Percentiles rank a stretch among this genome's conserved stretches.
Evolutionary conservation across 2,329 filamentous ascomycete species (phyloP).

Genomic region (Huntiella bhutanensis): DNA sequence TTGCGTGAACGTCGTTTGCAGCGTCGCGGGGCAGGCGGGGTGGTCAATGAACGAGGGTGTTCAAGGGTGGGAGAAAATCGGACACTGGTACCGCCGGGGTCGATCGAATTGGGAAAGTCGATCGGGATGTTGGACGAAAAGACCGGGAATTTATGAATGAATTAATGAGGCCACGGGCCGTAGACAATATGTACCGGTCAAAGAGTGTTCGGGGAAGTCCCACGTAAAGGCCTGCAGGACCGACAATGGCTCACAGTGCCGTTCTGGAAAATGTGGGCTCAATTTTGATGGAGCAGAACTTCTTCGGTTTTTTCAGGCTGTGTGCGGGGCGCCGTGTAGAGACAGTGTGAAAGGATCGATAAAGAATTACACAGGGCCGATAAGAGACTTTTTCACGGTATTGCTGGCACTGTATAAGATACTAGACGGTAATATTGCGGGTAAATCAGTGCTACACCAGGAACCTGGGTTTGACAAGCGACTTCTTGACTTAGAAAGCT

Average conservation of each 20-base stretch:
- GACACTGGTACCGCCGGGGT: too few species aligned
- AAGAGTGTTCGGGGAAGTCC: background rate
- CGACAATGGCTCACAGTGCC: background rate
- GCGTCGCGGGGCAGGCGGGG: conserved; percentile 9
- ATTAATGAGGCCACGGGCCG: background rate
- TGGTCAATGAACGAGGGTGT: conserved; percentile 4
- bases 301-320: conserved; percentile 9
- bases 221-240: background rate
- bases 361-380: background rate
- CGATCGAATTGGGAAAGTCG: background rate
- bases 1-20: conserved; percentile 1
- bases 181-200: background rate
- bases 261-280: conserved; percentile 9
- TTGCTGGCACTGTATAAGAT: background rate
- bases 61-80: conserved; percentile 2
- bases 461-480: background rate
- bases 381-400: conserved; percentile 3
- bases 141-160: background rate
- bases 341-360: background rate
- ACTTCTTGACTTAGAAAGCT: background rate
- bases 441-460: conserved; percentile 5
- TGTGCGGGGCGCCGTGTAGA: conserved; percentile 9
- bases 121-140: background rate
- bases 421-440: conserved; percentile 5
- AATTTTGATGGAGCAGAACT: conserved; percentile 6